phyloP scores from a whole-genome alignment of 179 eudicot species.

The Patellifolia procumbens region DNA sequence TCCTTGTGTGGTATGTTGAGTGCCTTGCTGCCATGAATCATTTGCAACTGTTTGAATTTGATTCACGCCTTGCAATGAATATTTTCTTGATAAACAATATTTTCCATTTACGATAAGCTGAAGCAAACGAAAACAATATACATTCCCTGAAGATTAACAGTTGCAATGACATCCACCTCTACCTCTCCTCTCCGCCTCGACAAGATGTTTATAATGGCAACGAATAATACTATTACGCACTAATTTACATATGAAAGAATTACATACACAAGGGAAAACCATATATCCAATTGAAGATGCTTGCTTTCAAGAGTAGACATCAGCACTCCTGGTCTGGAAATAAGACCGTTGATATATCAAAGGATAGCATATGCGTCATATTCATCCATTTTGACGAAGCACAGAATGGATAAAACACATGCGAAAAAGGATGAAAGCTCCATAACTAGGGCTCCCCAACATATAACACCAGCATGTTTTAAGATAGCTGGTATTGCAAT shows the following conservation, averaged over 20 bases:
- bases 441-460: constrained; percentile 88
- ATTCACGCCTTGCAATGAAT: background rate
- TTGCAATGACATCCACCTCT: constrained; percentile 5
- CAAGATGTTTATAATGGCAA: background rate
- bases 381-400: constrained; percentile 55
- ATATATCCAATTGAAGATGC: background rate
- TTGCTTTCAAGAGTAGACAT: background rate
- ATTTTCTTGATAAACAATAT: background rate
- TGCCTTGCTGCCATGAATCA: background rate
- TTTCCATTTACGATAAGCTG: background rate
- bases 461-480: constrained; percentile 82
- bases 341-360: constrained; percentile 31
- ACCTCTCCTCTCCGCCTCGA: background rate
- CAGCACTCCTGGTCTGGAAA: background rate
- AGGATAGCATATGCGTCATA: constrained; percentile 56
- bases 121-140: background rate
- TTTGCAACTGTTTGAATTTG: background rate
- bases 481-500: constrained; percentile 85
- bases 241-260: constrained; percentile 6
- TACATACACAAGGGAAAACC: constrained; percentile 5
- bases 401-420: constrained; percentile 61
- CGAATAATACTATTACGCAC: background rate
- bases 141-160: background rate
- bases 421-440: constrained; percentile 75
- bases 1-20: background rate